Base-by-base conservation (phyloP, 495 filamentous ascomycete species). In the Lichina pygmaea region DNA sequence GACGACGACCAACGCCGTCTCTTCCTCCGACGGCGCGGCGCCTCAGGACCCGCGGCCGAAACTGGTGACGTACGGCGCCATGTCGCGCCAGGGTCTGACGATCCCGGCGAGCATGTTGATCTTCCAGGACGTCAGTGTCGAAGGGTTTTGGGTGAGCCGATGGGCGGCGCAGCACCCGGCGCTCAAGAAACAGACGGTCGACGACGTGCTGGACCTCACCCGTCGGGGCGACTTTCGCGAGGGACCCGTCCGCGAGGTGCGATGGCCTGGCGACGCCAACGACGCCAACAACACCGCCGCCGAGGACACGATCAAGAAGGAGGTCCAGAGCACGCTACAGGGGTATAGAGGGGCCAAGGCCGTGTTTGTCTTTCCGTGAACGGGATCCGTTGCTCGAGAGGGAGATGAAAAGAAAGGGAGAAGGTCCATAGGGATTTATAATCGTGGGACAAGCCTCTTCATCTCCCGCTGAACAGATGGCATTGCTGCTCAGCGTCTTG, bases 31-130 rank as follows among this genome's bases (percentile, higher is more conserved):
- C 4, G 24, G 24, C 24, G 64, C 66, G 2, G 24, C 24, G 24
- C 24, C 24, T 24, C 24, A 24, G 24, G 24, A 24, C 24, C 60
- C 65, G 0, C 68, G 70, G 13, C 82, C 70, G 2, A 72, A 77
- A 42, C 65, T 94, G 61, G 83, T 95, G 33, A 93, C 86, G 31
- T 97, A 97, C 54, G 89, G 89, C 32, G 91, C 81, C 15, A 97
- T 97, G 89, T 72, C 77, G 37, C 75, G 80, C 52, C 73, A 86
- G 62, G 83, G 84, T 0, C 67, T 93, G 12, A 65, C 65, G 24
- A 59, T 94, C 49, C 81, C 82, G 0, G 78, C 81, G 5, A 73
- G 75, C 0, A 61, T 85, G 53, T 61, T 92, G 48, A 95, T 97
- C 47, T 97, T 97, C 59, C 86, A 86, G 59, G 71, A 93, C 51